Conservation (phyloP, 768 basidiomycete species). For the Kwoniella sp. region DNA sequence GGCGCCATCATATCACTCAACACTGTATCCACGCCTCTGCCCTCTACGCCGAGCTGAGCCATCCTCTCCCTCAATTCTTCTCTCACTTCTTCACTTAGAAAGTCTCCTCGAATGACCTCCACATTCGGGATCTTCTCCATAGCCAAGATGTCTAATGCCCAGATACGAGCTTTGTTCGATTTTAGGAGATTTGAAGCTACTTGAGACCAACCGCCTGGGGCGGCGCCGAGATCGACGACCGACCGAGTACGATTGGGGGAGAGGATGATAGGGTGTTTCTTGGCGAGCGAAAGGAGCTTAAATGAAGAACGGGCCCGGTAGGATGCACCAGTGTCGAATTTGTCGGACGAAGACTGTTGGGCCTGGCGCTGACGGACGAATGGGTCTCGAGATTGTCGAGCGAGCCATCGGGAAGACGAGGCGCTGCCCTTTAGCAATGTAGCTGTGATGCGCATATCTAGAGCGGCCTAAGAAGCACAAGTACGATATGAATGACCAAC, state of each 20-base stretch:
- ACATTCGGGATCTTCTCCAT: slow-evolving; percentile 76
- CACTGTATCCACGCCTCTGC: slow-evolving; percentile 67
- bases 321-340: slow-evolving; percentile 23
- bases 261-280: slow-evolving; percentile 63
- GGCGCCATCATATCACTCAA: slow-evolving; percentile 91
- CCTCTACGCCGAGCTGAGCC: neutral
- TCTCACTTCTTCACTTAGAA: slow-evolving; percentile 61
- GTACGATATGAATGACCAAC: neutral
- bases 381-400: slow-evolving; percentile 55
- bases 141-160: slow-evolving; percentile 78
- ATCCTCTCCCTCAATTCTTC: slow-evolving; percentile 37
- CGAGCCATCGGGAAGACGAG: slow-evolving; percentile 55
- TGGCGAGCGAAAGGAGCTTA: slow-evolving; percentile 81
- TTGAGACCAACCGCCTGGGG: slow-evolving; percentile 94
- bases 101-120: slow-evolving; percentile 73
- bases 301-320: slow-evolving; percentile 88
- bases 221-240: slow-evolving; percentile 86
- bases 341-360: neutral
- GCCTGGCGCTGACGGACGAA: slow-evolving; percentile 52
- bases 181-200: slow-evolving; percentile 59
- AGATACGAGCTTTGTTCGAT: slow-evolving; percentile 56
- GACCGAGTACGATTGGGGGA: slow-evolving; percentile 64
- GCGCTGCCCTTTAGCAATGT: slow-evolving; percentile 19
- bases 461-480: too few species aligned
- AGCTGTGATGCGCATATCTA: slow-evolving; percentile 5